Evolutionary conservation across 1,284 basidiomycete species (phyloP).

Genomic region (Heterobasidion irregulare): DNA sequence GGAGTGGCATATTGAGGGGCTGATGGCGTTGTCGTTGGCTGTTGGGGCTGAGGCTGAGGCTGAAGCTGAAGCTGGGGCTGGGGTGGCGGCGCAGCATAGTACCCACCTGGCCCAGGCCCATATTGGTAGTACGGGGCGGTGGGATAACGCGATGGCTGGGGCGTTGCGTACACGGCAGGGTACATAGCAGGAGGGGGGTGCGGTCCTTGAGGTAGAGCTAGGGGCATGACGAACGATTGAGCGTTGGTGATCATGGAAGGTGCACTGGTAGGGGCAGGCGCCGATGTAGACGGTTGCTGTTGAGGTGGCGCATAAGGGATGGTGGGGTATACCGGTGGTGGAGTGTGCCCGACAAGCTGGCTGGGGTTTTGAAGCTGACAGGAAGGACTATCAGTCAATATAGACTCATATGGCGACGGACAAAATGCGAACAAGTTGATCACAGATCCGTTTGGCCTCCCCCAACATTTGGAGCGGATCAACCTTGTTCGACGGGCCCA

Average conservation of each 20-base stretch:
- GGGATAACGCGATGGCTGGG: conserved; percentile 37
- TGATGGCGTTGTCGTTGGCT: conserved; percentile 7
- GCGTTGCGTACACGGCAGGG: conserved; percentile 31
- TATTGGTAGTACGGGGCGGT: conserved; percentile 53
- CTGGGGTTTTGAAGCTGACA: conserved; percentile 60
- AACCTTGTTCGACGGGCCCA: conserved; percentile 56
- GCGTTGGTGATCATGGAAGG: conserved; percentile 52
- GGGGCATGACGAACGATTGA: conserved; percentile 60
- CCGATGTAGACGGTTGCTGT: conserved; percentile 18
- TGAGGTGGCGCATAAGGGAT: conserved; percentile 25
- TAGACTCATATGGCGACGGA: conserved; percentile 1
- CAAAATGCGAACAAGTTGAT: conserved; percentile 48
- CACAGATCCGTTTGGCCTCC: conserved; percentile 71
- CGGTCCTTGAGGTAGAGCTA: conserved; percentile 30
- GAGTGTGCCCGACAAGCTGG: conserved; percentile 51
- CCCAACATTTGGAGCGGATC: conserved; percentile 65
- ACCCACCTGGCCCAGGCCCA: conserved; percentile 26
- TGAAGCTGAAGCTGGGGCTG: conserved; percentile 8
- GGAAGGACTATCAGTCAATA: neutral
- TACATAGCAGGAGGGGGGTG: conserved; percentile 24
- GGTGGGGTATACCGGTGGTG: conserved; percentile 47
- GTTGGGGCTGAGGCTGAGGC: conserved; percentile 11
- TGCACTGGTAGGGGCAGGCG: conserved; percentile 12
- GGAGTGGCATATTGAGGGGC: conserved; percentile 9
- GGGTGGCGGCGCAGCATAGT: conserved; percentile 21